Evolutionary conservation across 208 protist species (phyloP).

Genomic region (Leishmania mexicana): DNA sequence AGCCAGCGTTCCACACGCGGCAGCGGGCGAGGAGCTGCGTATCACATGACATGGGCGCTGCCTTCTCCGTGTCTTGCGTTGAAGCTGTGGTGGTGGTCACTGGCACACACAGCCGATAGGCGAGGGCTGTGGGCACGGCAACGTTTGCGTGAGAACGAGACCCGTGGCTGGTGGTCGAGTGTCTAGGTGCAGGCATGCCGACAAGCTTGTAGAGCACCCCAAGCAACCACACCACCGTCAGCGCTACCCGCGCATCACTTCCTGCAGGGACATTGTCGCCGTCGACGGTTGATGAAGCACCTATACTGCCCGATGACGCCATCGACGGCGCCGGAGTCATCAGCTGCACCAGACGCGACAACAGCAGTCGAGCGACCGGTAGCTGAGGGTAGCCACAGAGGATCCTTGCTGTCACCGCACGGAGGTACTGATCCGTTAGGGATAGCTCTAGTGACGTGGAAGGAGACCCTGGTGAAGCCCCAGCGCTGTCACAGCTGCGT

Average conservation of each 20-base stretch:
- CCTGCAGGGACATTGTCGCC: background rate
- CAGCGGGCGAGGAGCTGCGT: background rate
- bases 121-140: background rate
- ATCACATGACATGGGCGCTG: background rate
- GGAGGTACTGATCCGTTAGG: constrained; percentile 22
- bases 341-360: constrained; percentile 24
- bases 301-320: background rate
- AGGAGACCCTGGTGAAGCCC: background rate
- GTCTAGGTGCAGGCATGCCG: background rate
- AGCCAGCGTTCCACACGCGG: constrained; percentile 22
- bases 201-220: constrained; percentile 5
- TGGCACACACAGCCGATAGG: constrained; percentile 25
- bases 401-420: constrained; percentile 19
- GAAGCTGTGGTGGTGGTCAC: background rate
- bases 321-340: background rate
- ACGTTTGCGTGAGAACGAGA: background rate
- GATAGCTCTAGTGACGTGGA: constrained; percentile 9
- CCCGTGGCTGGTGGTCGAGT: background rate
- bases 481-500: background rate
- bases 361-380: constrained; percentile 28
- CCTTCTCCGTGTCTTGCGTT: background rate
- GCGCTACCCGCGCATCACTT: background rate
- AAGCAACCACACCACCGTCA: constrained; percentile 9
- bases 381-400: constrained; percentile 28
- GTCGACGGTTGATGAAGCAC: background rate